Base-by-base conservation (phyloP, 139 green algal genomes). In the Micractinium conductrix region DNA sequence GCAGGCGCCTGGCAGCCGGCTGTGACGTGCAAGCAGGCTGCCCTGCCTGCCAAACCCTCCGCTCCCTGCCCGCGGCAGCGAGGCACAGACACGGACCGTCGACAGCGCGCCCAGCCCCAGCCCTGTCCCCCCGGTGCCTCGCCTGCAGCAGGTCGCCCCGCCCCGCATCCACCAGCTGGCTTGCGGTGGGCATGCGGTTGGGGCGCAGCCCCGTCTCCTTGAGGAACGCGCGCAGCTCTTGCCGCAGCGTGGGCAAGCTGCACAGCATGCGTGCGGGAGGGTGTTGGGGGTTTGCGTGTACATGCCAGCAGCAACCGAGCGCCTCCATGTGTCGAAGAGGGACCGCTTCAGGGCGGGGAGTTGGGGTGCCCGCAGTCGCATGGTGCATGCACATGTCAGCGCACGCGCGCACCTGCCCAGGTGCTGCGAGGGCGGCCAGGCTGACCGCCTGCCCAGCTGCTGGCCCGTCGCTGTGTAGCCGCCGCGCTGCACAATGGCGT, bases 401-500 rank as follows among this genome's bases (percentile, higher is more conserved):
- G 60, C 3, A 9, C 26, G 37, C 35, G 12, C 58, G 5, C 40
- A 74, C 78, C 78, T 75, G 19, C 30, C 8, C 42, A 84, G 63
- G 78, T 84, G 78, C n/a, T 45, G 65, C 16, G 43, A 48, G 58
- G 74, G 81, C 19, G 86, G 83, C 65, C 84, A 86, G 22, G 80
- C 44, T 22, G 79, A 62, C 3, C 44, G 81, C 44, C 88, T 78
- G 30, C 80, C 81, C 71, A 91, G 81, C 72, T 71, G 33, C 60
- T 78, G 21, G 16, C 60, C 79, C 9, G 83, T 70, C 30, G 60
- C 70, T 0, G 53, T 55, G 82, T 90, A 91, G 50, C 88, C 88
- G 37, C 88, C 88, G 30, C 78, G 63, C 42, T 65, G 75, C 43
- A 83, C 38, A 78, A 91, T 90, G 63, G 82, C 88, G 22, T 90